phyloP scores from a whole-genome alignment of 2,329 filamentous ascomycete species.

The Xylaria polymorpha region DNA sequence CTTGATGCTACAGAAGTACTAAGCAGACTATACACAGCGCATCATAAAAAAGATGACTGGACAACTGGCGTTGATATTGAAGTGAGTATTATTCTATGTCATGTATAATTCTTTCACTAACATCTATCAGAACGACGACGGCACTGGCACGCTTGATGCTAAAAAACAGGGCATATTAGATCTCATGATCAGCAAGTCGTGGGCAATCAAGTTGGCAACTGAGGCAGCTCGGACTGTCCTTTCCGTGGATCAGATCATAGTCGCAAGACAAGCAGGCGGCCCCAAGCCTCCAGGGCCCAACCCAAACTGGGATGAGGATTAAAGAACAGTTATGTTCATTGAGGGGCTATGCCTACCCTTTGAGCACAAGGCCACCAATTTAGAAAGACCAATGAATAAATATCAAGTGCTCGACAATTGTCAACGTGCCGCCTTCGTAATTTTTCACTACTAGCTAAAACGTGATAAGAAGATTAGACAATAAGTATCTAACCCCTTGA shows the following conservation, averaged over 20 bases:
- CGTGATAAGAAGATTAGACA: conserved; percentile 1
- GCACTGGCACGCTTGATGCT: conserved; percentile 80
- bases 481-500: not conserved
- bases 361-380: conserved; percentile 28
- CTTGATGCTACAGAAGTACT: conserved; percentile 97
- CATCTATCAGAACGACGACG: conserved; percentile 17
- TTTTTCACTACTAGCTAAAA: not conserved
- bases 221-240: conserved; percentile 94
- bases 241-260: conserved; percentile 98
- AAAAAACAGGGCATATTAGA: conserved; percentile 91
- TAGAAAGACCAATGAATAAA: conserved; percentile 38
- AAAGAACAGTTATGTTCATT: conserved; percentile 44
- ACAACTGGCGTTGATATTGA: conserved; percentile 95
- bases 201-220: conserved; percentile 96
- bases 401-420: conserved; percentile 23
- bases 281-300: conserved; percentile 97
- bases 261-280: conserved; percentile 94
- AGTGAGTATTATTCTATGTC: conserved; percentile 55
- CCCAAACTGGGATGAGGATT: conserved; percentile 77
- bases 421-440: conserved; percentile 1
- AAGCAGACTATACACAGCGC: conserved; percentile 90
- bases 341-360: conserved; percentile 30
- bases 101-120: conserved; percentile 20
- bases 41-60: conserved; percentile 89
- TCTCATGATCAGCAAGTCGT: conserved; percentile 89